Evolutionary conservation across 129 eudicot genomes (phyloP).

Genomic region (Flaveria sonorensis): DNA sequence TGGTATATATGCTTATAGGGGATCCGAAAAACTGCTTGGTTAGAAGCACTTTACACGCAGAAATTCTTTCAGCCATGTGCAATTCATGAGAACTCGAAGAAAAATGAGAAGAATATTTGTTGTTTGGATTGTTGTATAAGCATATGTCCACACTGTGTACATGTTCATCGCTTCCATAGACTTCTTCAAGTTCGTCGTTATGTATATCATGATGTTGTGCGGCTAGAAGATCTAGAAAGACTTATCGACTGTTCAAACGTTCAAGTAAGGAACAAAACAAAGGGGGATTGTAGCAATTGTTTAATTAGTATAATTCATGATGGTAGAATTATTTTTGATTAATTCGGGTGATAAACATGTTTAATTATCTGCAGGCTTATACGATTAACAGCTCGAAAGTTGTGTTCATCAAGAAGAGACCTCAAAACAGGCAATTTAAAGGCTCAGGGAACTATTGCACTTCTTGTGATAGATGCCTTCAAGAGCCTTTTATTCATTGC

Average conservation of each 20-base stretch:
- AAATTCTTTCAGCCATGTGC: constrained; percentile 77
- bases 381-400: constrained; percentile 91
- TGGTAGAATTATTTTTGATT: constrained; percentile 15
- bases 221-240: constrained; percentile 88
- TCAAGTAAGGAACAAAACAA: constrained; percentile 49
- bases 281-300: background rate
- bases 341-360: constrained; percentile 1
- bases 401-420: constrained; percentile 89
- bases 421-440: constrained; percentile 90
- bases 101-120: constrained; percentile 86
- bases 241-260: constrained; percentile 89
- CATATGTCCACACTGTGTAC: constrained; percentile 88
- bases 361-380: constrained; percentile 55
- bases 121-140: constrained; percentile 93
- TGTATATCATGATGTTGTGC: constrained; percentile 84
- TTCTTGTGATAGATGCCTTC: constrained; percentile 93
- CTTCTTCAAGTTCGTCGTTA: constrained; percentile 93
- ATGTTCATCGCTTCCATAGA: constrained; percentile 72
- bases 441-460: constrained; percentile 89
- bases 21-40: constrained; percentile 80
- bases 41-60: constrained; percentile 76
- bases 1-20: constrained; percentile 51
- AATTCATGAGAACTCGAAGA: constrained; percentile 79
- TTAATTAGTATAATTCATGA: constrained; percentile 14
- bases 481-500: constrained; percentile 94